phyloP scores from a whole-genome alignment of 2,329 filamentous ascomycete genomes.

The Ceratocystis albifundus region DNA sequence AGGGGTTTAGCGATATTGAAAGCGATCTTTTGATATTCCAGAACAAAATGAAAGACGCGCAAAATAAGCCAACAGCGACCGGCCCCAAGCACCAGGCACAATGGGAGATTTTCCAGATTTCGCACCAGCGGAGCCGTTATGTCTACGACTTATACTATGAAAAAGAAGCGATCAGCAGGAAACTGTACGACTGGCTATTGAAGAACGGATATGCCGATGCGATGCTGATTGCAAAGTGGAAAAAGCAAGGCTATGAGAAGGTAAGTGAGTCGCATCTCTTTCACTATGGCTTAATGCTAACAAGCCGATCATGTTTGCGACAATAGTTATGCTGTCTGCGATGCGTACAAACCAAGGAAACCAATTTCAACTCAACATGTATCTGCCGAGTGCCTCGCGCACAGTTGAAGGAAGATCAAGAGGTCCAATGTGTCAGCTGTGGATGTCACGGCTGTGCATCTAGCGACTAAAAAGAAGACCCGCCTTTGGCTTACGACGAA shows the following conservation, averaged over 20 bases:
- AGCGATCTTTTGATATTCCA: conserved; percentile 73
- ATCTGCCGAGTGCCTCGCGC: conserved; percentile 89
- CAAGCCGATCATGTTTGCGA: conserved; percentile 18
- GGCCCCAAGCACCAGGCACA: conserved; percentile 76
- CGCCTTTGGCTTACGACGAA: not conserved
- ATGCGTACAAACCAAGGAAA: conserved; percentile 99
- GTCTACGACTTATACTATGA: conserved; percentile 97
- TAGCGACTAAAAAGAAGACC: conserved; percentile 48
- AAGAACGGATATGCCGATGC: conserved; percentile 96
- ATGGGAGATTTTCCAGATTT: conserved; percentile 97
- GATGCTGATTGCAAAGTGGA: conserved; percentile 97
- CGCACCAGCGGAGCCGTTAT: conserved; percentile 82
- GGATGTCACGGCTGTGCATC: conserved; percentile 86
- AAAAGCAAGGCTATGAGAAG: conserved; percentile 99
- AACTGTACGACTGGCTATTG: conserved; percentile 87
- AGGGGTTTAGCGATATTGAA: conserved; percentile 79
- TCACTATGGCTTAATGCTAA: not conserved
- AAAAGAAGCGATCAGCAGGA: conserved; percentile 86
- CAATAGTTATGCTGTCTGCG: conserved; percentile 76
- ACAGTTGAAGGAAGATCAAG: conserved; percentile 78
- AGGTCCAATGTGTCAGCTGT: conserved; percentile 88
- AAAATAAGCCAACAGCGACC: conserved; percentile 74
- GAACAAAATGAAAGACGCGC: conserved; percentile 91
- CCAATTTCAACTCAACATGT: conserved; percentile 95
- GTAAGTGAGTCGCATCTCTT: conserved; percentile 37